These are phyloP conservation scores for Meyerozyma smithsonii DNA, from an alignment of 1,139 yeast species.

Conservation along the genomic window DNA sequence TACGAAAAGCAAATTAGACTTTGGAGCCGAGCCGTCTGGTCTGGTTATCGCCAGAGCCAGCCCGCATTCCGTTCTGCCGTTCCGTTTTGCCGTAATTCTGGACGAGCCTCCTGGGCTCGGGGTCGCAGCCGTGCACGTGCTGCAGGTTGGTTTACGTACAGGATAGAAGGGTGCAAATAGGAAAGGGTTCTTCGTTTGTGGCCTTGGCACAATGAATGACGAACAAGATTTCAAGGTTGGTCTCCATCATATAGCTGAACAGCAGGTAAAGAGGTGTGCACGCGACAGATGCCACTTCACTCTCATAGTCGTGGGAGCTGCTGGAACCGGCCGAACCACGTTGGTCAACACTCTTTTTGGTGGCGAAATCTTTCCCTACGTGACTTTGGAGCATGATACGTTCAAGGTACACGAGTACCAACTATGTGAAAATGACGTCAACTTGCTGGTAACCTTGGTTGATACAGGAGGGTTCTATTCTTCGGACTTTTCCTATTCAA, in stretches of 20 bases:
- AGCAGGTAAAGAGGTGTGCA: background rate
- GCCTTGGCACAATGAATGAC: background rate
- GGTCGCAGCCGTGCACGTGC: too few species aligned
- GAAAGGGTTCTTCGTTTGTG: background rate
- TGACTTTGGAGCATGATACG: background rate
- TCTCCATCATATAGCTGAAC: background rate
- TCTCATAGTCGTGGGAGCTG: background rate
- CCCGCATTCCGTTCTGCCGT: too few species aligned
- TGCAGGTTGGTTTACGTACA: too few species aligned
- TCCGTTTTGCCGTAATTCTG: too few species aligned
- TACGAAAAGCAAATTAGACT: too few species aligned
- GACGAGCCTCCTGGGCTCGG: too few species aligned
- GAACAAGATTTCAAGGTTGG: background rate
- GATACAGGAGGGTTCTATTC: slow-evolving; percentile 38
- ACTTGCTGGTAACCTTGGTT: slow-evolving; percentile 22
- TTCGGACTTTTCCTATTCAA: background rate
- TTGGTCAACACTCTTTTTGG: slow-evolving; percentile 2
- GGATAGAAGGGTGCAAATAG: slow-evolving; percentile 2
- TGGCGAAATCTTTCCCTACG: background rate
- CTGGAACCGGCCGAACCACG: slow-evolving; percentile 3
- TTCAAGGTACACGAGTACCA: background rate
- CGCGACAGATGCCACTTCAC: background rate
- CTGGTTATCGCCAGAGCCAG: too few species aligned
- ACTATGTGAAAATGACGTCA: slow-evolving; percentile 12
- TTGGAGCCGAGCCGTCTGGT: too few species aligned